A percentile compares a stretch with the other conserved stretches of the same genome.
phyloP scores from a whole-genome alignment of 352 stramenopile species.

The Pythium plurisporium region DNA sequence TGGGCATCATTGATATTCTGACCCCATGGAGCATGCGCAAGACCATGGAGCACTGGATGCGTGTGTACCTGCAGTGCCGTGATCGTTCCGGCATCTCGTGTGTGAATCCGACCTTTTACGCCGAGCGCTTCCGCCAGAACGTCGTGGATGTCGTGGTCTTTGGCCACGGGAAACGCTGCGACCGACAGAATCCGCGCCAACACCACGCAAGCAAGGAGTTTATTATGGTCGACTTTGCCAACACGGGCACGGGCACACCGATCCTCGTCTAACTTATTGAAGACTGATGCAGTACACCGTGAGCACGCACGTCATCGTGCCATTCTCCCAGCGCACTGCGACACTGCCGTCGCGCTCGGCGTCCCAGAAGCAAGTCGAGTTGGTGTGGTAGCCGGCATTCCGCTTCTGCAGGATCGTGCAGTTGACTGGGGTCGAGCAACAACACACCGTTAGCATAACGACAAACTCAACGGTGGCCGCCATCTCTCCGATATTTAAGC shows the following conservation, averaged over 20 bases:
- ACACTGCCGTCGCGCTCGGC: constrained; percentile 76
- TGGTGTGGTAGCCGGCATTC: constrained; percentile 84
- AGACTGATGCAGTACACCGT: constrained; percentile 41
- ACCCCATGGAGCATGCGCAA: constrained; percentile 94
- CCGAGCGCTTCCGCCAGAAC: constrained; percentile 78
- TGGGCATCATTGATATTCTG: constrained; percentile 98
- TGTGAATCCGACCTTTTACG: constrained; percentile 76
- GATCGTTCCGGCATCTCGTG: constrained; percentile 79
- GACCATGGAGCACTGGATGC: constrained; percentile 86
- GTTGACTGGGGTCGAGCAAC: constrained; percentile 77
- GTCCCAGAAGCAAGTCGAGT: constrained; percentile 86
- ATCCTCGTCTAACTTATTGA: constrained; percentile 27
- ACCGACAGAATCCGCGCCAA: not conserved
- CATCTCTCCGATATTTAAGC: constrained; percentile 4
- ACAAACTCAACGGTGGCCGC: not conserved
- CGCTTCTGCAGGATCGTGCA: constrained; percentile 87
- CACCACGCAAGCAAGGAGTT: constrained; percentile 35
- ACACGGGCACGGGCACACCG: constrained; percentile 30
- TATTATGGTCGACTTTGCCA: constrained; percentile 84
- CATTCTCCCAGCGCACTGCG: constrained; percentile 41
- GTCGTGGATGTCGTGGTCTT: constrained; percentile 84
- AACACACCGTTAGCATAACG: no score
- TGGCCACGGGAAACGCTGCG: constrained; percentile 29
- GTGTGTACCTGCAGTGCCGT: constrained; percentile 73
- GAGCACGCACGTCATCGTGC: constrained; percentile 34